These are phyloP conservation scores for Solioccasus polychromus DNA, from an alignment of 768 basidiomycete species.

Conservation along the genomic window DNA sequence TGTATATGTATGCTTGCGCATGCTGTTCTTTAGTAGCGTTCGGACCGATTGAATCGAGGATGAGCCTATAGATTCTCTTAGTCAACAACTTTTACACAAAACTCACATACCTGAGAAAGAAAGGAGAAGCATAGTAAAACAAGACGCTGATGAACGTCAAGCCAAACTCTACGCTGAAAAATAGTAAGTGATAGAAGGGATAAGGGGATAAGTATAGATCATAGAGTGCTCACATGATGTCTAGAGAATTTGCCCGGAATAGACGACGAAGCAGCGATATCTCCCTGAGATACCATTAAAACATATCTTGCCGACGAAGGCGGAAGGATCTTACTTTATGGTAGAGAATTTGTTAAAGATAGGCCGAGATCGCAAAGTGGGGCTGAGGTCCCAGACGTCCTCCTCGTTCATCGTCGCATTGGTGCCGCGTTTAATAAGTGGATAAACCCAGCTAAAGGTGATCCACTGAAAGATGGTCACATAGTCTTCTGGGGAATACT, in stretches of 20 bases:
- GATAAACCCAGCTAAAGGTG: slow-evolving; percentile 70
- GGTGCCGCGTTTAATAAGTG: slow-evolving; percentile 52
- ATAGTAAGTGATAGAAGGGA: neutral
- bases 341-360: slow-evolving; percentile 50
- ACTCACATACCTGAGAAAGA: slow-evolving; percentile 68
- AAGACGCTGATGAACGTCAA: slow-evolving; percentile 67
- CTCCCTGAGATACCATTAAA: slow-evolving; percentile 14
- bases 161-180: slow-evolving; percentile 55
- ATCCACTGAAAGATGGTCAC: slow-evolving; percentile 69
- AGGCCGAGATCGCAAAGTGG: slow-evolving; percentile 62
- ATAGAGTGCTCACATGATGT: slow-evolving; percentile 35
- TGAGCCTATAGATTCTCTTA: slow-evolving; percentile 35
- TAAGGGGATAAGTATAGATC: neutral
- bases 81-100: neutral
- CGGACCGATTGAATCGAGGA: slow-evolving; percentile 54
- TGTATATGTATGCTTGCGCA: slow-evolving; percentile 71
- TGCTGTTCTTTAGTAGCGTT: slow-evolving; percentile 47
- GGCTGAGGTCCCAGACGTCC: slow-evolving; percentile 72
- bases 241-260: slow-evolving; percentile 45
- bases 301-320: neutral
- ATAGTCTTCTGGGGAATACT: slow-evolving; percentile 65
- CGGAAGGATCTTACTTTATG: slow-evolving; percentile 16
- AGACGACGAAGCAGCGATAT: slow-evolving; percentile 40
- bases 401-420: slow-evolving; percentile 59
- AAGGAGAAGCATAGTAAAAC: slow-evolving; percentile 80